Percentiles rank a stretch among this genome's conserved stretches.
phyloP scores from a whole-genome alignment of 305 asterid species.

The Fraxinus baroniana region DNA sequence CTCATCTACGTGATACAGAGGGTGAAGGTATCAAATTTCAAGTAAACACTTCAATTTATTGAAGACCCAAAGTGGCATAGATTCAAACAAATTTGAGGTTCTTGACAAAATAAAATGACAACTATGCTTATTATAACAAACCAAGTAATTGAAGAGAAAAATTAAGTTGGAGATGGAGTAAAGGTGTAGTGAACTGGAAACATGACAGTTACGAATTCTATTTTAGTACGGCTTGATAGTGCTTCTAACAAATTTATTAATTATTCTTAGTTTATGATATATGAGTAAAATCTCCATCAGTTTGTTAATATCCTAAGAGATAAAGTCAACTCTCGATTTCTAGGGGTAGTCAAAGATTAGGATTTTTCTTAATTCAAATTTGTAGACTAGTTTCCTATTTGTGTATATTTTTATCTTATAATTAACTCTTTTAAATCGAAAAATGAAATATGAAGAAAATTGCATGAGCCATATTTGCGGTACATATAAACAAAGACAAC shows the following conservation, averaged over 20 bases:
- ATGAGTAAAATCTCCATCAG: background rate
- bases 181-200: background rate
- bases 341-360: background rate
- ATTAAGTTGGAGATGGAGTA: background rate
- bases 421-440: background rate
- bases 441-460: background rate
- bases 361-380: background rate
- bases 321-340: background rate
- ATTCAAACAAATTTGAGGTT: background rate
- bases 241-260: background rate
- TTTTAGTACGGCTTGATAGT: background rate
- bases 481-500: background rate
- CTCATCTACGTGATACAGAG: background rate
- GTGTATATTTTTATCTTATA: background rate
- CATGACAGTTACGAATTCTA: background rate
- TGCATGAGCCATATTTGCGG: background rate
- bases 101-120: background rate
- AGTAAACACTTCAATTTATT: background rate
- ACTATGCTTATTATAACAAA: background rate
- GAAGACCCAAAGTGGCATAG: background rate
- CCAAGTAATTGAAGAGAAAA: background rate
- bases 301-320: background rate
- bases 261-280: background rate
- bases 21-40: background rate
- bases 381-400: background rate